Evolutionary conservation across 2,329 filamentous ascomycete genomes (phyloP), one percentile per base, ranked within the genome.

Genomic region (Whalleya microplaca): DNA sequence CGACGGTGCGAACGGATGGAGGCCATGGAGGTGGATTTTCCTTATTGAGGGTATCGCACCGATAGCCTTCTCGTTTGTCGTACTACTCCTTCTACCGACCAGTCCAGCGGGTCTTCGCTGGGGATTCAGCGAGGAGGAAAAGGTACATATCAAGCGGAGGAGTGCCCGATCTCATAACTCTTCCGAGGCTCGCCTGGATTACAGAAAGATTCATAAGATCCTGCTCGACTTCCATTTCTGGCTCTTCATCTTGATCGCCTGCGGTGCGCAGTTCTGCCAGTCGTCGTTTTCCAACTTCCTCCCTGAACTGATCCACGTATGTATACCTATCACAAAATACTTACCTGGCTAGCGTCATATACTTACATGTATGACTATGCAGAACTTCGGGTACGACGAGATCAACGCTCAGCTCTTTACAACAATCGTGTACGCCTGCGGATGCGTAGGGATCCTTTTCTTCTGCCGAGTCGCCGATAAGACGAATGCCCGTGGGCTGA

Each of bases 1-100:
- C 14, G 61, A 65, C 49, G 64, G 65, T 2, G 59, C 41, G 10
- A 62, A 64, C 21, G 64, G 64, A 1, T 67, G 65, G 65, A 52
- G 53, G 5, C 59, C 64, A 2, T 67, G 65, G 65, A 48, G 61
- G 41, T 67, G 65, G 65, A 67, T 67, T 41, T 64, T 64, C 56
- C 61, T 67, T 14, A 59, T 66, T 49, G 64, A 66, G 47, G 65
- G 65, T 40, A 45, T 64, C 40, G 50, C 56, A 6, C 65, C 65
- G 19, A 59, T 64, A 46, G 59, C 50, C 18, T 67, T 63, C 49
- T 51, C 64, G 20, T 60, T 65, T 45, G 41, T 63, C 41, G 59
- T 67, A 10, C 32, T 64, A 9, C 42, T 60, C 6, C 41, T 62
- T 3, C 53, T 67, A 2, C 65, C 65, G 5, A 57, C 58, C 18